Base-by-base conservation (phyloP, 768 basidiomycete species). In the Agrocybe praecox region DNA sequence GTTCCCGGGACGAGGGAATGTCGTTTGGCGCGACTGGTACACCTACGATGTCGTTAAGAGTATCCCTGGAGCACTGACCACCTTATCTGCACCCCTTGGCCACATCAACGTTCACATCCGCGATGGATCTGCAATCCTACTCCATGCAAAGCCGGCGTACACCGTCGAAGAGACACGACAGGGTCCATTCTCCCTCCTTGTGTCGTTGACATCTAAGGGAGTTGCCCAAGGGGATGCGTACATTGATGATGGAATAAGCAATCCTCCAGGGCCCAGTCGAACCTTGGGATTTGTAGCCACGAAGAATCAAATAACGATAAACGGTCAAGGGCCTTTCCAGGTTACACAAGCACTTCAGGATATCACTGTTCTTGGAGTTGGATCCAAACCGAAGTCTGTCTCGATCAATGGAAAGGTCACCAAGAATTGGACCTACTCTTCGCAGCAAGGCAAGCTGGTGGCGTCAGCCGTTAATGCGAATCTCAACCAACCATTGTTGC, bases 71-170 rank as follows among this genome's bases (percentile, higher is more conserved):
- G 68, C 63, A 26, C 74, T 76, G 53, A 80, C 78, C 0, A 83
- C 82, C 5, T 74, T 91, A 46, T 65, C 73, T n/a, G 87, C 88
- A 2, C 89, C 89, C 3, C 81, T 92, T 2, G 79, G 85, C 17
- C 85, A 90, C 64, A 91, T 92, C 70, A 87, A 87, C 57, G 85
- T 91, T 22, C 89, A 91, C 65, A 69, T 92, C 55, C 83, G 90
- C n/a, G 84, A 86, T 55, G 84, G 85, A 22, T 78, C 87, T 17
- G 84, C 84, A 26, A 67, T 92, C 11, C 79, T 92, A 18, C 67
- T 90, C 40, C 84, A 92, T 65, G 72, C 80, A 10, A 58, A 76
- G 51, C 87, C 90, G 9, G 84, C 70, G 1, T 90, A 90, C 68
- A 92, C 89, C 1, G 79, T 84, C 59, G 77, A 80, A 52, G 88